phyloP scores from a whole-genome alignment of 345 rosid species.

The Corchorus olitorius region DNA sequence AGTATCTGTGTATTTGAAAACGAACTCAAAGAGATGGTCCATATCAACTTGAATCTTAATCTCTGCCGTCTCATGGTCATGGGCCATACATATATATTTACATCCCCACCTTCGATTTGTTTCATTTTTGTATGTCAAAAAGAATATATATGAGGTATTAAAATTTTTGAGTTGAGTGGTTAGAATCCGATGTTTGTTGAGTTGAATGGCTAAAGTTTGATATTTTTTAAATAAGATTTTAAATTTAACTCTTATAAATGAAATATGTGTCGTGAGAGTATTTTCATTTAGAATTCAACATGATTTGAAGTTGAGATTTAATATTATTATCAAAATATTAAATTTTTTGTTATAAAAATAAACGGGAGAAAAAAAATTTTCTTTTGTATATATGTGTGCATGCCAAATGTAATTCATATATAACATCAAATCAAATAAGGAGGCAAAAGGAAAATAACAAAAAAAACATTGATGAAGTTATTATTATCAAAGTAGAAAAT shows the following conservation, averaged over 20 bases:
- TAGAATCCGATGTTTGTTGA: no score
- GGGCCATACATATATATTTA: neutral
- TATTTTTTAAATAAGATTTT: no score
- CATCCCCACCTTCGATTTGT: neutral
- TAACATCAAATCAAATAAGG: neutral
- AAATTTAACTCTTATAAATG: no score
- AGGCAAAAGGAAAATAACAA: neutral
- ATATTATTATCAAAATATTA: no score
- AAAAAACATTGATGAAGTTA: neutral
- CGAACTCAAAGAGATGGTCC: constrained; percentile 1
- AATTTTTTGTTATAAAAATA: no score
- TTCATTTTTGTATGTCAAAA: neutral
- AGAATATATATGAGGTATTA: neutral
- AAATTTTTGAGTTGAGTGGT: no score
- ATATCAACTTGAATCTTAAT: neutral
- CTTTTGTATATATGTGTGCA: neutral
- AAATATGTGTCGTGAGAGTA: no score
- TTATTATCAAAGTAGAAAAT: no score
- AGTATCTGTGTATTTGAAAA: neutral
- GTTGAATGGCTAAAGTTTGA: no score
- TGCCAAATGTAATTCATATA: neutral
- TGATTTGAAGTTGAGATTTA: no score
- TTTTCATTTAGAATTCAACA: no score
- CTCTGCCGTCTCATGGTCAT: neutral
- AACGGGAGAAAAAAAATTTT: no score